Evolutionary conservation across 108 stramenopile genomes (phyloP), one percentile per base, ranked within the genome.

Genomic region (Tribonema minus): DNA sequence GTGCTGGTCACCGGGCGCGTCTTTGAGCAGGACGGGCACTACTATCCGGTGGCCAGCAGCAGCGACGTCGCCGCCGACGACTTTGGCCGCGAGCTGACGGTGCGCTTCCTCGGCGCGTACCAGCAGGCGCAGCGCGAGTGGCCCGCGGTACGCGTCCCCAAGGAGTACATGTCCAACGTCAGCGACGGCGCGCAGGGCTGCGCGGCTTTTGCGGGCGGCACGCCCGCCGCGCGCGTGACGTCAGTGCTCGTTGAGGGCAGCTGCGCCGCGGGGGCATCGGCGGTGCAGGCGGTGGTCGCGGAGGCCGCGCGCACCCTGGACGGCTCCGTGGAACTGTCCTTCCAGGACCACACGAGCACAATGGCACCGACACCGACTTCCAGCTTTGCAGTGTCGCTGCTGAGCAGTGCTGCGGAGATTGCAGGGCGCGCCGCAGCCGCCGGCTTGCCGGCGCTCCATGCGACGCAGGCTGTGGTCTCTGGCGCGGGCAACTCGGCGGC

Each of bases 71-170:
- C 46, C 20, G 20, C 46, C 46, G 29, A 20, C n/a, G 41, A 70
- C 62, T 26, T 62, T 28, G 81, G 79, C 46, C 80, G 80, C 33
- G 79, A 73, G 31, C 80, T 72, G 39, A 59, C 72, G 3, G 71
- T 82, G 23, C 80, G 80, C 26, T 82, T 82, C 35, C 28, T 31
- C 31, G 81, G 81, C 7, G 70, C 28, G 9, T 82, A 80, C 31
- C 35, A 58, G 23, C 54, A 41, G 0, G 60, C 58, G 64, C 37
- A 29, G 27, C 58, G 67, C 2, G 68, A 69, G 20, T 79, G 77
- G 77, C 77, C 77, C 25, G 58, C 35, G 32, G 64, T 79, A 33
- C 58, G 77, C 58, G 68, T 79, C 15, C 77, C 68, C 2, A 27
- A 63, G n/a, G 77, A 79, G 59, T 79, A 79, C 37, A 68, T 54